A percentile compares a stretch with the other conserved stretches of the same genome.
Evolutionary conservation across 2,329 filamentous ascomycete species (phyloP).

Genomic region (Dactylellina parvicollis): DNA sequence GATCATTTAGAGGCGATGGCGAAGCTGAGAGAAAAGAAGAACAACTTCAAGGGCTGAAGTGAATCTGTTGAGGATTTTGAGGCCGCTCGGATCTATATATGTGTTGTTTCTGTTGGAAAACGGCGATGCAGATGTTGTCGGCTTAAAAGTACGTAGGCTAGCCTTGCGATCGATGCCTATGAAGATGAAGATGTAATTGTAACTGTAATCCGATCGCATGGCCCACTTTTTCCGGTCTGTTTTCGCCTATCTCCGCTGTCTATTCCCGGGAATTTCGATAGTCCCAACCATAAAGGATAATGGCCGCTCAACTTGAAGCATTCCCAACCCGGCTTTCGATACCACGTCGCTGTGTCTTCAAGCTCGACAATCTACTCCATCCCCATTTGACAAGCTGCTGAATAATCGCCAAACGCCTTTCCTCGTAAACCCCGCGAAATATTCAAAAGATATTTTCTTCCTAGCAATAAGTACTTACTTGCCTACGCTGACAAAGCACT

Average conservation of each 20-base stretch:
- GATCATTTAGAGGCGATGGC: slow-evolving; percentile 86
- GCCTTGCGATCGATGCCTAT: not conserved
- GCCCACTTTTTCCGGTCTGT: not conserved
- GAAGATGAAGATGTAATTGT: not conserved
- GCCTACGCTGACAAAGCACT: not conserved
- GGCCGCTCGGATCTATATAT: not conserved
- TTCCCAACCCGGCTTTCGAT: not conserved
- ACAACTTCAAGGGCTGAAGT: slow-evolving; percentile 60
- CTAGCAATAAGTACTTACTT: not conserved
- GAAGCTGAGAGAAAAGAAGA: slow-evolving; percentile 89
- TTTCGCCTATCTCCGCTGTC: slow-evolving; percentile 45
- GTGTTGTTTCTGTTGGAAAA: slow-evolving; percentile 50
- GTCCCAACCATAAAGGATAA: no score
- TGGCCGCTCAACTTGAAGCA: not conserved
- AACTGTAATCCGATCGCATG: not conserved
- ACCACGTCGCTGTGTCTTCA: not conserved
- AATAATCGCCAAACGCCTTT: not conserved
- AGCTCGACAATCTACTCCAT: not conserved
- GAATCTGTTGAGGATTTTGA: not conserved
- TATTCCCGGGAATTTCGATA: slow-evolving; percentile 20
- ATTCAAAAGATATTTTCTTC: not conserved
- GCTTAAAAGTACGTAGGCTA: slow-evolving; percentile 37
- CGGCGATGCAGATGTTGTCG: slow-evolving; percentile 3
- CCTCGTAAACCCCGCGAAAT: not conserved
- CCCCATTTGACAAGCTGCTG: not conserved